A percentile compares a stretch with the other conserved stretches of the same genome.
Conservation (phyloP, 164 flowering plant species). For the Vitis cinerea region DNA sequence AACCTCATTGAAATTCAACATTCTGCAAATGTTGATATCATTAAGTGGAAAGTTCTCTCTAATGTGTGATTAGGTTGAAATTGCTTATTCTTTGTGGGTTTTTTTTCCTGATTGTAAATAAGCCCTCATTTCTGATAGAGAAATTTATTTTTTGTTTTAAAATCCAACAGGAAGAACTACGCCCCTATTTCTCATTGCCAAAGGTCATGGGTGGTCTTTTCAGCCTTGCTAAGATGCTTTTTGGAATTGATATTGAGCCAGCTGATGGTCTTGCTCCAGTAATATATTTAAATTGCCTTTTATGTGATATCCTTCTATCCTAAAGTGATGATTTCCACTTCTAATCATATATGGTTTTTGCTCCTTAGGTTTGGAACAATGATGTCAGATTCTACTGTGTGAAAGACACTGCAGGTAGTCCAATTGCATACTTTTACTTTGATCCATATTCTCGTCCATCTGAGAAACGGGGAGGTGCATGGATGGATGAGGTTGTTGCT, state of each 20-base stretch:
- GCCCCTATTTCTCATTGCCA: constrained; percentile 94
- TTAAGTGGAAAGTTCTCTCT: neutral
- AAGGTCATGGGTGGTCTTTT: constrained; percentile 98
- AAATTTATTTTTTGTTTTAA: constrained; percentile 5
- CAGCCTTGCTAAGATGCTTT: constrained; percentile 77
- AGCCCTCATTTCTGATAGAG: neutral
- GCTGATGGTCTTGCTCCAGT: constrained; percentile 96
- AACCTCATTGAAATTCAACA: too few relatives aligned
- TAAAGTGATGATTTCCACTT: constrained; percentile 3
- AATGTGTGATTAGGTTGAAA: neutral
- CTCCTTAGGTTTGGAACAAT: constrained; percentile 79
- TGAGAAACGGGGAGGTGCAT: constrained; percentile 96
- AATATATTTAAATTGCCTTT: constrained; percentile 20
- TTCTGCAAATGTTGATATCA: too few relatives aligned
- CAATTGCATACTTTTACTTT: constrained; percentile 92
- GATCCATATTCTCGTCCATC: constrained; percentile 98
- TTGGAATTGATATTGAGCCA: constrained; percentile 73
- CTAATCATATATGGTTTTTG: neutral
- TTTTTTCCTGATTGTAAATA: neutral
- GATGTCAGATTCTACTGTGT: constrained; percentile 84
- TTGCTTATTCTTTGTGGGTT: neutral
- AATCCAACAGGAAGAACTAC: constrained; percentile 76
- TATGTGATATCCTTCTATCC: constrained; percentile 9
- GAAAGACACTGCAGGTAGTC: constrained; percentile 74
- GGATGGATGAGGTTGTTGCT: constrained; percentile 97